Percentiles rank a stretch among this genome's conserved stretches.
Conservation (phyloP, 2,329 filamentous ascomycete species). For the Hirsutella minnesotensis region DNA sequence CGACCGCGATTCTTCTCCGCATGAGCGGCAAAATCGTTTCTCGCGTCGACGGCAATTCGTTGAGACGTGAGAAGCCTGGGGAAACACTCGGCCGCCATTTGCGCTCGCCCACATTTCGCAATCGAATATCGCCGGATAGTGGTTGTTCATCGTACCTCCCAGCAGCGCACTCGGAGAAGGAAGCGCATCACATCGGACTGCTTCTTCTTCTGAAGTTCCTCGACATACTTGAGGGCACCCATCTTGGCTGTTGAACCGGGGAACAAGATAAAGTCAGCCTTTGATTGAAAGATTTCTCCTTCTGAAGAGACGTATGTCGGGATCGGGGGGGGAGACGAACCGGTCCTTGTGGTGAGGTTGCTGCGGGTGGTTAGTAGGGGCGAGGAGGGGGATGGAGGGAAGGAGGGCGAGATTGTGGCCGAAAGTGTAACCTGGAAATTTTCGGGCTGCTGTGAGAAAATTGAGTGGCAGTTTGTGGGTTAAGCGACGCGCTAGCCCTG, state of each 20-base stretch:
- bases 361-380: conserved; percentile 25
- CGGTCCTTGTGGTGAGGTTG: conserved; percentile 22
- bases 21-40: no score
- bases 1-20: neutral
- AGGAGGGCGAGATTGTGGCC: conserved; percentile 9
- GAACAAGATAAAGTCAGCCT: neutral
- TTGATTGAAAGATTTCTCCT: neutral
- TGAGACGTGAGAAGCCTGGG: no score
- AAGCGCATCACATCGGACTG: conserved; percentile 99
- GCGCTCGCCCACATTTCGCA: conserved; percentile 19
- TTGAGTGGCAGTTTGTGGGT: conserved; percentile 21
- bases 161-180: conserved; percentile 99
- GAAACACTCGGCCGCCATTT: no score
- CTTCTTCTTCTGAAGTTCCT: conserved; percentile 99
- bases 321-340: conserved; percentile 15
- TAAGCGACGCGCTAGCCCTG: conserved; percentile 22
- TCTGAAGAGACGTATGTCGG: neutral
- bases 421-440: conserved; percentile 15
- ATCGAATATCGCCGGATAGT: conserved; percentile 17
- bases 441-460: conserved; percentile 23
- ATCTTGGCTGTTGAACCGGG: conserved; percentile 52
- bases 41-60: no score
- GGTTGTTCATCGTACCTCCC: conserved; percentile 72
- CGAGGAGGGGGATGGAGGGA: conserved; percentile 9
- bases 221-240: conserved; percentile 99